Evolutionary conservation across 331 rosid species (phyloP).

Genomic region (Dryas integrifolia): DNA sequence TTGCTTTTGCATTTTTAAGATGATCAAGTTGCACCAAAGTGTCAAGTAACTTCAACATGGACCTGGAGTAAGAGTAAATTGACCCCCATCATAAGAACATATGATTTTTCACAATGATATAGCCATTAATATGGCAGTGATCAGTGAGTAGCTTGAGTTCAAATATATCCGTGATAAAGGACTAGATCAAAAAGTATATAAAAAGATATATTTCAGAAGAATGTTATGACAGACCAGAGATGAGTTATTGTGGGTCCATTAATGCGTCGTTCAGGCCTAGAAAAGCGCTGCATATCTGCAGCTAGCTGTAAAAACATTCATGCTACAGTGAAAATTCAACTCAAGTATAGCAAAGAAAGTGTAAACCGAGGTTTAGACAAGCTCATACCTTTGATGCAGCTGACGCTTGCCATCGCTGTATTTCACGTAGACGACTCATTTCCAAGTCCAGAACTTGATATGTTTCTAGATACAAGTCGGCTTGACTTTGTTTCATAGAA

Average conservation of each 20-base stretch:
- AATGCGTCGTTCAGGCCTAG: slow-evolving; percentile 97
- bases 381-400: slow-evolving; percentile 75
- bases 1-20: slow-evolving; percentile 96
- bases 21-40: slow-evolving; percentile 97
- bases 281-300: slow-evolving; percentile 97
- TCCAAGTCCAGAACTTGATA: slow-evolving; percentile 98
- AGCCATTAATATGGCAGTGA: not conserved
- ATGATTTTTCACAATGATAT: not conserved
- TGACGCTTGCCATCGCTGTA: slow-evolving; percentile 96
- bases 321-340: slow-evolving; percentile 23
- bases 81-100: not conserved
- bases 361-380: slow-evolving; percentile 12
- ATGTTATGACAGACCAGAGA: slow-evolving; percentile 63
- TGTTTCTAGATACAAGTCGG: slow-evolving; percentile 91
- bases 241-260: slow-evolving; percentile 96
- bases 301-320: slow-evolving; percentile 64
- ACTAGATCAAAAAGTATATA: slow-evolving; percentile 8
- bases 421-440: slow-evolving; percentile 97
- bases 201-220: slow-evolving; percentile 16
- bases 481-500: slow-evolving; percentile 99
- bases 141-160: slow-evolving; percentile 4
- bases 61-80: slow-evolving; percentile 53
- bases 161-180: slow-evolving; percentile 10
- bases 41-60: slow-evolving; percentile 94
- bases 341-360: slow-evolving; percentile 15